Base-by-base conservation (phyloP, 257 asterid species). In the Marsdenia floribunda region DNA sequence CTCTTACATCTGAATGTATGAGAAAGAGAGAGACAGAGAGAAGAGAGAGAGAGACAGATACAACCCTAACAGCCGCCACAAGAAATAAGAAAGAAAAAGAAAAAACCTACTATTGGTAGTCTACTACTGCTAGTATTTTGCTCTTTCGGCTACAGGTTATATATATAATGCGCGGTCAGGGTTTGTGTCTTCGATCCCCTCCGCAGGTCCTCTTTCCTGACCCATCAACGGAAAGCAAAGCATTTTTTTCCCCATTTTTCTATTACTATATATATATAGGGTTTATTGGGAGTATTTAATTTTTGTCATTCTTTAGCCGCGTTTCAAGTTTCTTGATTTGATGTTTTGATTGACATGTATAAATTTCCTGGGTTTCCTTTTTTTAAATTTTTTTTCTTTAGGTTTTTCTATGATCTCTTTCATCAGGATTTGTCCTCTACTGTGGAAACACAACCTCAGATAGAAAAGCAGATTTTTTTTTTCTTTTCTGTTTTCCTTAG, bases 1-100 rank as follows among this genome's bases (percentile, higher is more conserved):
- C 3, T 15, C 40, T 44, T 29, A 29, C 33, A 29, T 29, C 33
- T 29, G 33, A 29, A 29, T 29, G 33, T 29, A 29, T 0, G 33
- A 29, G 33, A 29, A 29, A 29, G 33, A 29, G 1, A 29, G 33
- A 29, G 33, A n/a, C n/a, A 29, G 33, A 29, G 33, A 29, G 33
- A 29, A 29, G 33, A 29, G 33, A 29, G 33, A 29, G 33, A 29
- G 1, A 29, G 33, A 29, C 26, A 38, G 5, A 59, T n/a, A 70
- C 72, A 77, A 73, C 79, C 86, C 87, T 83, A 44, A 66, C 82
- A 81, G 88, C 89, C 88, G 86, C 88, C 92, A 84, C 72, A 78
- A 83, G 64, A 73, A 29, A 29, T 29, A 29, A 29, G 33, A 29
- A 29, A 29, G 33, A 29, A 29, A 75, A 19, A 65, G 44, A 40